phyloP scores from a whole-genome alignment of 2,329 filamentous ascomycete genomes.

The Fonsecaea pedrosoi region DNA sequence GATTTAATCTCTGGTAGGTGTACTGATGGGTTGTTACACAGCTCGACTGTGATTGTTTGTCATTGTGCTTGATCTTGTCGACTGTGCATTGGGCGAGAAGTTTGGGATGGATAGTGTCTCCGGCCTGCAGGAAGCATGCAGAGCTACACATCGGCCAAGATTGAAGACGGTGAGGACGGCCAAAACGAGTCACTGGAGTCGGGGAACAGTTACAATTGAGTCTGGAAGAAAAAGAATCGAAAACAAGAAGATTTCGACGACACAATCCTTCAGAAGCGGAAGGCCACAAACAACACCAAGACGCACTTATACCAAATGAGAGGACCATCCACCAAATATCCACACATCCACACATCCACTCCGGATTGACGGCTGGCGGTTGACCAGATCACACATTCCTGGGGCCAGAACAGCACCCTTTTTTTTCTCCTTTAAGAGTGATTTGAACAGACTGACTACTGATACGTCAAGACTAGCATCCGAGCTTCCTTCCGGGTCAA shows the following conservation, averaged over 20 bases:
- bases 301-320: not conserved
- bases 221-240: not conserved
- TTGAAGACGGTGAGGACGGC: not conserved
- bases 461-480: not conserved
- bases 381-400: not conserved
- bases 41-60: conserved; percentile 5
- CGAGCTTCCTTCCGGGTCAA: not conserved
- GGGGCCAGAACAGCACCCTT: not conserved
- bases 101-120: not conserved
- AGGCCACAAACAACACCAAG: not conserved
- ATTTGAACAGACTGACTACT: not conserved
- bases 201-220: not conserved
- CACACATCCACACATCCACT: not conserved
- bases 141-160: not conserved
- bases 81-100: not conserved
- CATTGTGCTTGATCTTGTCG: not conserved
- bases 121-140: not conserved
- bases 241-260: not conserved
- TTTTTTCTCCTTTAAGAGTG: not conserved
- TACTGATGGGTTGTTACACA: conserved; percentile 1
- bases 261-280: not conserved
- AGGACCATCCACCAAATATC: not conserved
- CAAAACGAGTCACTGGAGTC: not conserved
- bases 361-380: not conserved
- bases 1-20: conserved; percentile 4